Conservation (phyloP, 2,329 filamentous ascomycete genomes). For the Colletotrichum scovillei region DNA sequence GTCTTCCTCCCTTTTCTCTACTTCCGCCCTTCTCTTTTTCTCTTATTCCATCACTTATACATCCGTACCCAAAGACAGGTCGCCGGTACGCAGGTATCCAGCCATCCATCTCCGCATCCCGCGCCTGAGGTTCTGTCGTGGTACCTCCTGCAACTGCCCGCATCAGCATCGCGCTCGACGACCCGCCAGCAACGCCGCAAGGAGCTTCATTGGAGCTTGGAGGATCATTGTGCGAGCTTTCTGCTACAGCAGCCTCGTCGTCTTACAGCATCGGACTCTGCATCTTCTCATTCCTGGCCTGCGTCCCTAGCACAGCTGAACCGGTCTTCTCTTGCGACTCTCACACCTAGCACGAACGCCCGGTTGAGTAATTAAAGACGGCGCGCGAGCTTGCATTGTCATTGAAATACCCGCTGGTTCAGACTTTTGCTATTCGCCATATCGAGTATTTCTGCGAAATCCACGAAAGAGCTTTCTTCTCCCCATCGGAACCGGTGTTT, state of each 20-base stretch:
- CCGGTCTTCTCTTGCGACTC: not conserved
- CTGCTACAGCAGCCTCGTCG: conserved; percentile 59
- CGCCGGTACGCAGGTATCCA: conserved; percentile 12
- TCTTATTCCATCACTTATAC: conserved; percentile 24
- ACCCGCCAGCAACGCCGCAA: conserved; percentile 60
- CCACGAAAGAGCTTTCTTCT: not conserved
- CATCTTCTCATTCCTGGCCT: conserved; percentile 46
- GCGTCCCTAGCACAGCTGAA: conserved; percentile 33
- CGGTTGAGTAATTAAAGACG: conserved; percentile 6
- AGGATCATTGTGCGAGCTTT: conserved; percentile 58
- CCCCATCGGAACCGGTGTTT: not conserved
- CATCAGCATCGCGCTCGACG: conserved; percentile 51
- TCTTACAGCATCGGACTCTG: conserved; percentile 51
- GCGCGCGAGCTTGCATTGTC: not conserved
- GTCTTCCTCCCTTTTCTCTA: conserved; percentile 36
- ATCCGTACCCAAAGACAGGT: conserved; percentile 1
- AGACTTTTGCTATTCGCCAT: not conserved
- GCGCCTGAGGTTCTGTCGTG: conserved; percentile 46
- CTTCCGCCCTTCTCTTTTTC: conserved; percentile 23
- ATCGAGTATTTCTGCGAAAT: not conserved
- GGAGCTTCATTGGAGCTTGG: conserved; percentile 59
- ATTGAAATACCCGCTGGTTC: not conserved
- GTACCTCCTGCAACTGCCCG: conserved; percentile 58
- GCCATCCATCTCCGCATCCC: conserved; percentile 40
- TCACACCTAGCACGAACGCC: conserved; percentile 5